Evolutionary conservation across 148 eudicot species (phyloP), one percentile per base, ranked within the genome.

Genomic region (Amaranthus palmeri): DNA sequence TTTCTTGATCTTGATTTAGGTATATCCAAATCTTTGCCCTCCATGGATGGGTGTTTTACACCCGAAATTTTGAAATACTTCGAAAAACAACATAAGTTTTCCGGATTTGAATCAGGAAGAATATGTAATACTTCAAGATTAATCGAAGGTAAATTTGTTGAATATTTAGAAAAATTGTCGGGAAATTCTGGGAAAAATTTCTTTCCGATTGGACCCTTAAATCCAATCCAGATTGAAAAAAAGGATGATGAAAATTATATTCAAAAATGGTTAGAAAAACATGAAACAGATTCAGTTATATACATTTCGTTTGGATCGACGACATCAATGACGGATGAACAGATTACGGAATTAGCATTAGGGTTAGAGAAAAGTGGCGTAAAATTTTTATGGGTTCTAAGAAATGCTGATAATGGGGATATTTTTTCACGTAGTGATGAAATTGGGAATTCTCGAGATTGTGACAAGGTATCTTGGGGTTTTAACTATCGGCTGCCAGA

Each of bases 291-390:
- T 42, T 81, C 86, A 0, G 91, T 88, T 14, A 58, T 85, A 4
- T 88, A 69, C 67, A 84, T 88, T 4, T 87, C 92, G 0, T 90
- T 90, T 57, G 96, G 96, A 12, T 80, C 90, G 1, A 78, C 81
- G 5, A 80, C 83, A 54, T 77, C 88, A 0, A 10, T 90, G 43
- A 54, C 66, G 1, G 75, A 81, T 6, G 80, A 84, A 18, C 81
- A 90, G 76, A 79, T 78, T 54, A 55, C 17, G 5, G 96, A 88
- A 76, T 10, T 88, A 4, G 92, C 92, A 0, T 51, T 68, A 8
- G 92, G 92, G 74, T 59, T 90, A 42, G 92, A 90, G 40, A 47
- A 54, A 47, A 86, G 89, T 68, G 62, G 46, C 41, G 78, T 75
- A 5, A 88, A 84, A 76, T 91, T 88, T 70, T 15, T 87, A 14